These are phyloP conservation scores for Seiridium cupressi DNA, from an alignment of 2,329 filamentous ascomycete genomes.

Conservation along the genomic window DNA sequence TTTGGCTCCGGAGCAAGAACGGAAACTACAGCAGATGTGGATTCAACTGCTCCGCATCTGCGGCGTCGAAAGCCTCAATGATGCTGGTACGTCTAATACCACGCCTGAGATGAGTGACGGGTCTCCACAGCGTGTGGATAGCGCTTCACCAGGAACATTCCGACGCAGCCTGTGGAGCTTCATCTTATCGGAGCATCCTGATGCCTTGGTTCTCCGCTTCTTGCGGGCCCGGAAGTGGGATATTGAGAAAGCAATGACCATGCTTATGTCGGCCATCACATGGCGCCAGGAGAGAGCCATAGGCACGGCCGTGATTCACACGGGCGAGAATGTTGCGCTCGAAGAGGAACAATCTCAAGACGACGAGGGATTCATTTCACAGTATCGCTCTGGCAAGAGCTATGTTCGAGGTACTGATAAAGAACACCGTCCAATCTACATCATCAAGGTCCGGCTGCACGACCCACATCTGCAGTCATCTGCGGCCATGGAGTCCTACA, in stretches of 20 bases:
- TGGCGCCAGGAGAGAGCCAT: conserved; percentile 34
- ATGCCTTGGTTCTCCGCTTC: conserved; percentile 37
- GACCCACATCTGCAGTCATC: conserved; percentile 28
- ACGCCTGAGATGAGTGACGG: conserved; percentile 62
- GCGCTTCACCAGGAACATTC: conserved; percentile 9
- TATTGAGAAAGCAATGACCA: conserved; percentile 34
- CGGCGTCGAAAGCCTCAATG: neutral
- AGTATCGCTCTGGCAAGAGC: conserved; percentile 36
- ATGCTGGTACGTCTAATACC: neutral
- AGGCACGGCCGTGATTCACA: conserved; percentile 28
- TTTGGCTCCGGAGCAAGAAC: neutral
- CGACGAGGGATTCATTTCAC: conserved; percentile 33
- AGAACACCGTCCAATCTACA: conserved; percentile 32
- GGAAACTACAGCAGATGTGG: conserved; percentile 3
- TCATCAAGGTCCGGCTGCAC: conserved; percentile 33
- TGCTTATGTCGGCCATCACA: conserved; percentile 34
- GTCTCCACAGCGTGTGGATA: conserved; percentile 19
- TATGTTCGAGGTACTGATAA: conserved; percentile 35
- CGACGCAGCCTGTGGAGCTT: conserved; percentile 25
- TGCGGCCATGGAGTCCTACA: conserved; percentile 33
- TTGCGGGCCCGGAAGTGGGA: conserved; percentile 39
- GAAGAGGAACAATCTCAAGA: conserved; percentile 18
- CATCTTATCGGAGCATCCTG: conserved; percentile 32
- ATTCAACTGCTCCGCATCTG: conserved; percentile 27
- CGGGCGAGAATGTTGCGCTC: conserved; percentile 31